Percentiles rank a stretch among this genome's conserved stretches.
phyloP scores from a whole-genome alignment of 495 filamentous ascomycete species.

The Parathielavia hyrcaniae region DNA sequence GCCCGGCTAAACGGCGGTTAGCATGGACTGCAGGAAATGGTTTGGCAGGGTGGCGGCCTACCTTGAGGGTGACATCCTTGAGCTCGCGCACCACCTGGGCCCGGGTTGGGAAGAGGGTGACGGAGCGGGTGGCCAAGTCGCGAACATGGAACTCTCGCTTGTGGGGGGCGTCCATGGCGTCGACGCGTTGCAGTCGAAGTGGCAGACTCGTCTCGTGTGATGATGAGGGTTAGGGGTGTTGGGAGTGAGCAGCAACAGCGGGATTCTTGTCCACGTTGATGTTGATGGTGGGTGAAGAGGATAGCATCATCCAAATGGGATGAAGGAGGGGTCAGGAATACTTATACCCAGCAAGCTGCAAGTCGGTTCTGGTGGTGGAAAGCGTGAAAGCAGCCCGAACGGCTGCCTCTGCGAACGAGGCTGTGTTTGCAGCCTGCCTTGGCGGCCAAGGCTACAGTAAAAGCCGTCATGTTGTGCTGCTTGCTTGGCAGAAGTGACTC shows the following conservation, averaged over 20 bases:
- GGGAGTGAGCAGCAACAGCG: neutral
- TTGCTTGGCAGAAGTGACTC: constrained; percentile 5
- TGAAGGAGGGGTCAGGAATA: neutral
- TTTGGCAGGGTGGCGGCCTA: constrained; percentile 21
- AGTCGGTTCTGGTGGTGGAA: neutral
- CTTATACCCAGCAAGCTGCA: neutral
- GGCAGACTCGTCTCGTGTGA: no score
- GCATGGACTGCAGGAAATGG: neutral
- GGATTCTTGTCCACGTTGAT: no score
- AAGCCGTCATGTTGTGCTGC: neutral
- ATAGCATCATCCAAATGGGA: neutral
- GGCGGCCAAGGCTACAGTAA: constrained; percentile 5
- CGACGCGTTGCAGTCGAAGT: no score
- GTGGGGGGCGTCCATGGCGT: constrained; percentile 28
- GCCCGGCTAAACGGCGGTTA: constrained; percentile 42
- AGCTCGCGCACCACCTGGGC: constrained; percentile 61
- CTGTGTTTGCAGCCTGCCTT: neutral
- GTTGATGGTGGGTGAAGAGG: neutral
- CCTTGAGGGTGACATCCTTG: constrained; percentile 52
- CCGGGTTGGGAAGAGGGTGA: constrained; percentile 55
- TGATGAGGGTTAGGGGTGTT: neutral
- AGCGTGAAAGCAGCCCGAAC: no score
- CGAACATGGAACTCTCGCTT: constrained; percentile 47
- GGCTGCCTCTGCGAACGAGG: constrained; percentile 1
- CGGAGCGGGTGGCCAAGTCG: constrained; percentile 52